Evolutionary conservation across 129 eudicot species (phyloP).

Genomic region (Calendula officinalis): DNA sequence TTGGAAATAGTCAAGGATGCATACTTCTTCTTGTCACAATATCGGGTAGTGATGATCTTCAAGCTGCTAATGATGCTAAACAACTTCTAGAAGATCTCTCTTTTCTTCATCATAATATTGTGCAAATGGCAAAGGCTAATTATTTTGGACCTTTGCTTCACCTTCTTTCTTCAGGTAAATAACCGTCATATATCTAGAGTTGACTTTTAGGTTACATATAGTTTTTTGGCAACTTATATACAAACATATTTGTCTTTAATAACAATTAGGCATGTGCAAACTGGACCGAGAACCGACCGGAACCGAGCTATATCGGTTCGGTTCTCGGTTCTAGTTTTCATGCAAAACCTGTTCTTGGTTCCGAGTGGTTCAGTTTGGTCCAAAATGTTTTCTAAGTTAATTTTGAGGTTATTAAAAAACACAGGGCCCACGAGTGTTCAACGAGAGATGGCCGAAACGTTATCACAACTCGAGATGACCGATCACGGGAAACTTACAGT

Average conservation of each 20-base stretch:
- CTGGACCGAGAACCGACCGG: too few relatives aligned
- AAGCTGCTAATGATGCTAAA: constrained; percentile 47
- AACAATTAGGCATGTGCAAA: too few relatives aligned
- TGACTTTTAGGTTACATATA: too few relatives aligned
- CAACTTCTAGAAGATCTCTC: constrained; percentile 47
- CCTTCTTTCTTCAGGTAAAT: constrained; percentile 49
- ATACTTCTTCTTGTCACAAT: constrained; percentile 55
- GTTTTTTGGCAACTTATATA: background rate
- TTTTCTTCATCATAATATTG: constrained; percentile 41
- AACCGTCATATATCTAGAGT: background rate
- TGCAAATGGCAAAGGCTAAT: constrained; percentile 53
- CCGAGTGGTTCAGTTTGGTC: too few relatives aligned
- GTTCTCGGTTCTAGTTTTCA: too few relatives aligned
- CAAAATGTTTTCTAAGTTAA: too few relatives aligned
- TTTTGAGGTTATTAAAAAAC: background rate
- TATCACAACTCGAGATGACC: constrained; percentile 48
- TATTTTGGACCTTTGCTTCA: constrained; percentile 46
- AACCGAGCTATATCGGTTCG: too few relatives aligned
- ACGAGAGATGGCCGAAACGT: constrained; percentile 42
- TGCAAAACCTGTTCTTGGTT: too few relatives aligned
- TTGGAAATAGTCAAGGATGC: constrained; percentile 49
- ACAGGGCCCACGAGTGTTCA: constrained; percentile 42
- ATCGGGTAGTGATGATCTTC: constrained; percentile 41
- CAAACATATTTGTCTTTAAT: background rate
- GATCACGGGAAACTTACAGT: constrained; percentile 45